Percentiles rank a stretch among this genome's conserved stretches.
Evolutionary conservation across 23 red algal species (phyloP).

Genomic region (Gracilaria domingensis): DNA sequence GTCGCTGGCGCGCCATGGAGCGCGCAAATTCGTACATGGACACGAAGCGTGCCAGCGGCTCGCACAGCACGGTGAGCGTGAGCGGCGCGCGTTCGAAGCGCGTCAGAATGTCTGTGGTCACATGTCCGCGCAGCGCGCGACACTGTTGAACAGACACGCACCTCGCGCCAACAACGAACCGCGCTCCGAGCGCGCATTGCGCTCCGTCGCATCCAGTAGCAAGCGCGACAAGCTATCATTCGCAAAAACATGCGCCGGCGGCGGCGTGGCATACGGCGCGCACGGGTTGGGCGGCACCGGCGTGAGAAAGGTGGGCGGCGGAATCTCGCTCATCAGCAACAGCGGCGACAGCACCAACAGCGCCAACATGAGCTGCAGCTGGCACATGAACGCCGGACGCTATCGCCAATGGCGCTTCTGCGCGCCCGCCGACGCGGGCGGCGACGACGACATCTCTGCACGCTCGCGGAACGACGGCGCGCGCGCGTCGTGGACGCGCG

Average conservation of each 20-base stretch:
- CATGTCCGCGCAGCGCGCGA: background rate
- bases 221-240: background rate
- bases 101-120: background rate
- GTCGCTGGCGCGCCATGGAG: background rate
- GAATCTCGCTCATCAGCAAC: background rate
- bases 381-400: background rate
- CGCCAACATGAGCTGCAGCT: background rate
- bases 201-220: background rate
- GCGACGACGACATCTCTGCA: background rate
- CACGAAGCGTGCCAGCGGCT: background rate
- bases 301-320: background rate
- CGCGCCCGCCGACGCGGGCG: background rate
- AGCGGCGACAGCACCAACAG: background rate
- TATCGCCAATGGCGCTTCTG: background rate
- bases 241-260: background rate
- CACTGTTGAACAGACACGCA: too few species aligned
- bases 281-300: background rate
- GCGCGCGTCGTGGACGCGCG: too few species aligned
- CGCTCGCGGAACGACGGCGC: too few species aligned
- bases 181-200: background rate
- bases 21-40: constrained; percentile 19
- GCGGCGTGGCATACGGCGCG: constrained; percentile 2
- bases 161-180: background rate
- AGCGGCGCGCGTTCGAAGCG: background rate
- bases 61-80: background rate